Percentiles rank a stretch among this genome's conserved stretches.
phyloP scores from a whole-genome alignment of 2,329 filamentous ascomycete genomes.

The Periconia digitata region DNA sequence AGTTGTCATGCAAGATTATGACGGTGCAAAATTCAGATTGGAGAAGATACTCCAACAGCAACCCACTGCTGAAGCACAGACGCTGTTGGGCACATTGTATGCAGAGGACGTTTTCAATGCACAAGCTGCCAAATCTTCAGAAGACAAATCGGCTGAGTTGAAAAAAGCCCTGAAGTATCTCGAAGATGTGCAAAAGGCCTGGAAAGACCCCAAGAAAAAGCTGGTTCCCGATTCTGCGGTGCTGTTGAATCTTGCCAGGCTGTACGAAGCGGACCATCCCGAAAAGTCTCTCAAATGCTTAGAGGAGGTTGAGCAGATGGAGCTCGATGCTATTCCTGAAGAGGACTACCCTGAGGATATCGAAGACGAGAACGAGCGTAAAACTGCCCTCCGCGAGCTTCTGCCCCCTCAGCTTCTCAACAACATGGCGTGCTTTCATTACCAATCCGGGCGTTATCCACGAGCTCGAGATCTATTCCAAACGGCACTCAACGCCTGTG shows the following conservation, averaged over 20 bases:
- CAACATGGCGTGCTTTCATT: conserved; percentile 96
- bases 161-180: conserved; percentile 85
- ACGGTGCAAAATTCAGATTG: conserved; percentile 87
- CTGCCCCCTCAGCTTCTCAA: conserved; percentile 90
- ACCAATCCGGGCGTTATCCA: conserved; percentile 79
- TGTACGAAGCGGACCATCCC: conserved; percentile 83
- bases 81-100: conserved; percentile 84
- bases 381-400: conserved; percentile 68
- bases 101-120: conserved; percentile 90
- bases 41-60: conserved; percentile 92
- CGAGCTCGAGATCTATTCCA: conserved; percentile 87
- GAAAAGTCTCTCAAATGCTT: conserved; percentile 92
- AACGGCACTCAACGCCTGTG: conserved; percentile 83
- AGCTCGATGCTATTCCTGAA: conserved; percentile 74
- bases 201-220: conserved; percentile 92
- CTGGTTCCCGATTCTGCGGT: conserved; percentile 81
- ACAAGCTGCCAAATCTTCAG: conserved; percentile 70
- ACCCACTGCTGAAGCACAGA: conserved; percentile 85
- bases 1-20: conserved; percentile 79
- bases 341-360: conserved; percentile 66
- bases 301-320: conserved; percentile 87
- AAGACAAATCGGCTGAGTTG: conserved; percentile 82
- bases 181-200: conserved; percentile 80
- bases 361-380: conserved; percentile 50
- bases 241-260: conserved; percentile 83